Base-by-base conservation (phyloP, 495 filamentous ascomycete genomes). In the Lentithecium fluviatile region DNA sequence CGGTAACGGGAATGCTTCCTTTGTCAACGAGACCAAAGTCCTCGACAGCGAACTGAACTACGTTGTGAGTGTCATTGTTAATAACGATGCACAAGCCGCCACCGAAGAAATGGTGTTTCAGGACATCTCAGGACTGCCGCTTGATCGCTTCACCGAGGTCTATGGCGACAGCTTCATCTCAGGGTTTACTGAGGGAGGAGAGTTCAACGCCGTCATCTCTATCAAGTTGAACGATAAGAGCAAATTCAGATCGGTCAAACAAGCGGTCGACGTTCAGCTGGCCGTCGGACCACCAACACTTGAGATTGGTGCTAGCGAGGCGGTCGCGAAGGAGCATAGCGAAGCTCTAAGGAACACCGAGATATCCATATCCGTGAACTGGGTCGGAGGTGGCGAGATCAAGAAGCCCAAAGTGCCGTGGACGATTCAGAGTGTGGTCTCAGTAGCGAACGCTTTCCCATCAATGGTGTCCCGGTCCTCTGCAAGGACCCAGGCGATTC, bases 81-180 rank as follows among this genome's bases (percentile, higher is more conserved):
- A 70, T 29, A 75, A 75, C 38, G 68, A 74, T 38, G 64, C 59
- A 5, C 52, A 57, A 2, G 69, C 64, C 1, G 29, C 58, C 12
- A 51, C 34, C 13, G 57, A 70, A 19, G 58, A 56, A 2, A 70
- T 72, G 67, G 60, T 54, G 12, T 74, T 74, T 47, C 61, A 69
- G 37, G 67, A 69, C 6, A 71, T 74, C 26, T 50, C 66, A 0
- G 63, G 60, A 26, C 43, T 74, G 11, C 64, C 66, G 0, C 52
- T 66, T 6, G 55, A 64, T 12, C 60, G 64, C 12, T 75, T 75
- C 45, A 71, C 67, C 15, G 69, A 74, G 37, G 67, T 74, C 11
- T 74, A 70, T 15, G 73, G 73, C 15, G 72, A 75, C 38, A 68
- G 65, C 50, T 75, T 73, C 56, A 74, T 75, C 20, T 69, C 68